phyloP scores from a whole-genome alignment of 2,329 filamentous ascomycete genomes.

The Clonostachys solani region DNA sequence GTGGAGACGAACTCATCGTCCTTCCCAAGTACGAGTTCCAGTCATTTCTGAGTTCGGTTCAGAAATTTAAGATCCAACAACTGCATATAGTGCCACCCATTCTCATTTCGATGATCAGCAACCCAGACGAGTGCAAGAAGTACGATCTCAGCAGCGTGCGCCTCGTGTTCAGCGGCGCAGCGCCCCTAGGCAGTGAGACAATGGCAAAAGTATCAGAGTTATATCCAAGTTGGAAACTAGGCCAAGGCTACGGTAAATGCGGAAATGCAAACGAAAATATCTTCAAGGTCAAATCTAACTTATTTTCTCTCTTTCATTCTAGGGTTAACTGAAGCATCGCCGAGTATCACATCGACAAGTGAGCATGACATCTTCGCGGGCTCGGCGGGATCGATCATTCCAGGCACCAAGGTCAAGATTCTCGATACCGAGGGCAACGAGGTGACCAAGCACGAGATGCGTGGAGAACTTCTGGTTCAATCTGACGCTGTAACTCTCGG shows the following conservation, averaged over 20 bases:
- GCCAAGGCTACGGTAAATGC: slow-evolving; percentile 65
- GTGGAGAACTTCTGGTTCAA: slow-evolving; percentile 74
- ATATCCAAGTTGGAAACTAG: slow-evolving; percentile 61
- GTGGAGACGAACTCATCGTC: slow-evolving; percentile 70
- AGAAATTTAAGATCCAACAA: slow-evolving; percentile 63
- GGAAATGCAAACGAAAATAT: too few relatives aligned
- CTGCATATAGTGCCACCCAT: slow-evolving; percentile 75
- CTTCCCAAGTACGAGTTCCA: slow-evolving; percentile 73
- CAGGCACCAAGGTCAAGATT: slow-evolving; percentile 60
- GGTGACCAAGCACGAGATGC: slow-evolving; percentile 60
- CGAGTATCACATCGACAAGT: slow-evolving; percentile 59
- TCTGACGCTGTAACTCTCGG: slow-evolving; percentile 71
- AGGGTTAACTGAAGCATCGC: slow-evolving; percentile 75
- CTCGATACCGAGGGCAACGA: slow-evolving; percentile 62
- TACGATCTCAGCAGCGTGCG: slow-evolving; percentile 67
- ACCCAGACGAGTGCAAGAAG: slow-evolving; percentile 51
- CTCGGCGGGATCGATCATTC: slow-evolving; percentile 66
- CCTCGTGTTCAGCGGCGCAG: slow-evolving; percentile 66
- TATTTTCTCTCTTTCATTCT: neutral
- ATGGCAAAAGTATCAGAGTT: slow-evolving; percentile 55
- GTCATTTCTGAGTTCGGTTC: slow-evolving; percentile 60
- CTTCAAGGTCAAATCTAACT: neutral
- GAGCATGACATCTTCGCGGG: slow-evolving; percentile 64
- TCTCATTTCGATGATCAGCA: slow-evolving; percentile 68
- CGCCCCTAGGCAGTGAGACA: slow-evolving; percentile 68